phyloP scores from a whole-genome alignment of 2,329 filamentous ascomycete genomes.

The Diaporthe destruens region DNA sequence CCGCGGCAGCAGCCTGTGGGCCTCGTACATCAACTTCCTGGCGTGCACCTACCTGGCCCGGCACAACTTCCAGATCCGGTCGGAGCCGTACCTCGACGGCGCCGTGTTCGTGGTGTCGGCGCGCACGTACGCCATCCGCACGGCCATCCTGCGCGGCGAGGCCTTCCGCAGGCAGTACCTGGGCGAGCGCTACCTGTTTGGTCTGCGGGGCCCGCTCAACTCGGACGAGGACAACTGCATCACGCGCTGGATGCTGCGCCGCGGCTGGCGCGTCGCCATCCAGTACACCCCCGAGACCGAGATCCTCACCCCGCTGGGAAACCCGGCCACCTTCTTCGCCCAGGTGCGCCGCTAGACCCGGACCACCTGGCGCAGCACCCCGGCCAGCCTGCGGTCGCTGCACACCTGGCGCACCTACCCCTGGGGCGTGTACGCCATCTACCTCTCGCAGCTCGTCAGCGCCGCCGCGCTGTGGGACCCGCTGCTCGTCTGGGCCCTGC shows the following conservation, averaged over 20 bases:
- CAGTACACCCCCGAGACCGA: slow-evolving; percentile 63
- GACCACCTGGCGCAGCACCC: slow-evolving; percentile 70
- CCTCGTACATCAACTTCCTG: slow-evolving; percentile 65
- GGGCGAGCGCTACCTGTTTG: slow-evolving; percentile 64
- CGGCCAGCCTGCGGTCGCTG: slow-evolving; percentile 57
- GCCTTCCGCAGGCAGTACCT: slow-evolving; percentile 59
- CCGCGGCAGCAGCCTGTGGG: slow-evolving; percentile 45
- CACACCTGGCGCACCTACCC: slow-evolving; percentile 58
- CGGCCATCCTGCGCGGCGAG: slow-evolving; percentile 59
- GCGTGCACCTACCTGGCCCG: slow-evolving; percentile 71
- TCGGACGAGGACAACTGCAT: slow-evolving; percentile 74
- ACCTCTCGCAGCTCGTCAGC: slow-evolving; percentile 66
- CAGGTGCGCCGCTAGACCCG: slow-evolving; percentile 70
- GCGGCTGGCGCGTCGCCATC: slow-evolving; percentile 66
- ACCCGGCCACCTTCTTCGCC: slow-evolving; percentile 60
- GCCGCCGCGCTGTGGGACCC: slow-evolving; percentile 67
- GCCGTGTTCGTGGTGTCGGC: slow-evolving; percentile 70
- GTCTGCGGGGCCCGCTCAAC: slow-evolving; percentile 58
- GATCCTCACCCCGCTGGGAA: slow-evolving; percentile 66
- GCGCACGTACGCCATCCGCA: slow-evolving; percentile 65
- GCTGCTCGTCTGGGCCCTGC: slow-evolving; percentile 53
- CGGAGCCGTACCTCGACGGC: slow-evolving; percentile 68
- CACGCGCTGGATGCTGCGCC: slow-evolving; percentile 64
- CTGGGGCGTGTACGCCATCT: slow-evolving; percentile 69
- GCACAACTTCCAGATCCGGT: slow-evolving; percentile 72